Conservation (phyloP, 768 basidiomycete species). For the Amylocystis lapponica region DNA sequence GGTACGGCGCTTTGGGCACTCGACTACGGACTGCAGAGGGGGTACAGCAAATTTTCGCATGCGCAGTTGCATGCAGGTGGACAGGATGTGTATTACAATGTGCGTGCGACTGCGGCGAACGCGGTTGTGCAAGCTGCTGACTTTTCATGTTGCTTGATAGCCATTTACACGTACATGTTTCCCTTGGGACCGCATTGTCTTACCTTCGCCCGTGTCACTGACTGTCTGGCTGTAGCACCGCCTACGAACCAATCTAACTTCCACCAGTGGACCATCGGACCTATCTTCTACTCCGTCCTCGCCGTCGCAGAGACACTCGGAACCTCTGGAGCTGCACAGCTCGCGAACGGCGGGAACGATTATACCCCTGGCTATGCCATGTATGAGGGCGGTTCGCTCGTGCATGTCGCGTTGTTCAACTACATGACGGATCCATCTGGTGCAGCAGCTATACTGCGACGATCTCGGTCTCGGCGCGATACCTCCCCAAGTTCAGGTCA, state of each 20-base stretch:
- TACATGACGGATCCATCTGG: constrained; percentile 38
- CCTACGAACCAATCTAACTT: constrained; percentile 35
- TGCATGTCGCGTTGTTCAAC: constrained; percentile 43
- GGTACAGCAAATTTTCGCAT: constrained; percentile 39
- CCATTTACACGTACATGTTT: constrained; percentile 41
- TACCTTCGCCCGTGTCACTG: not conserved
- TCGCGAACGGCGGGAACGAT: constrained; percentile 26
- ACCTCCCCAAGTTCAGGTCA: constrained; percentile 28
- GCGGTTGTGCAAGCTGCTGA: constrained; percentile 18
- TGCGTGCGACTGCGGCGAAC: constrained; percentile 28
- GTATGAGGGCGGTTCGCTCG: constrained; percentile 40
- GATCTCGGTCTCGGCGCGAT: constrained; percentile 33
- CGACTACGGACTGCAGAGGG: constrained; percentile 47
- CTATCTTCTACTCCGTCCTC: constrained; percentile 43
- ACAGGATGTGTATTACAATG: constrained; percentile 47
- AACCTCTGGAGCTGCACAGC: constrained; percentile 24
- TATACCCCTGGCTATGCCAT: constrained; percentile 43
- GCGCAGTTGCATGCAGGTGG: constrained; percentile 45
- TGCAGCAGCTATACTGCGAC: constrained; percentile 33
- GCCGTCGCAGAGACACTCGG: constrained; percentile 44
- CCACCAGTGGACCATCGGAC: constrained; percentile 42
- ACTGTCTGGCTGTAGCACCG: constrained; percentile 36
- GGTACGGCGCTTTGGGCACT: constrained; percentile 47
- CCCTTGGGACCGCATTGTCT: not conserved
- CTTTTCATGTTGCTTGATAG: constrained; percentile 15